Percentiles rank a stretch among this genome's conserved stretches.
phyloP scores from a whole-genome alignment of 768 basidiomycete species.

The Agaricus sinodeliciosus region DNA sequence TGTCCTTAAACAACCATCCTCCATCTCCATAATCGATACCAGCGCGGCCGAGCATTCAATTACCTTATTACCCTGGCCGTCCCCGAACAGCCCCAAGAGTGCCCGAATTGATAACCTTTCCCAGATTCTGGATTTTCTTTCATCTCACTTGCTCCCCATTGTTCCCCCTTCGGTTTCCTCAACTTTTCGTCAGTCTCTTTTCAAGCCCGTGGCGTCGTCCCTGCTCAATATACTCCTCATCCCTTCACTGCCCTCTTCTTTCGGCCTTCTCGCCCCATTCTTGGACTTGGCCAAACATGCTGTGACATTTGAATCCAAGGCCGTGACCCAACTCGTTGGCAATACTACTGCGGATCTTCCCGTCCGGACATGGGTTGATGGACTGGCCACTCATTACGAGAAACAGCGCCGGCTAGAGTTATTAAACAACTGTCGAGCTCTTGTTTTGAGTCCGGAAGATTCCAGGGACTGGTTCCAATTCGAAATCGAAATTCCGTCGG shows the following conservation, averaged over 20 bases:
- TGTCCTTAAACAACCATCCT: slow-evolving; percentile 46
- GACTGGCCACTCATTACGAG: slow-evolving; percentile 72
- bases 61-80: slow-evolving; percentile 39
- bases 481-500: slow-evolving; percentile 27
- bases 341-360: slow-evolving; percentile 41
- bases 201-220: slow-evolving; percentile 51
- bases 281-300: slow-evolving; percentile 50
- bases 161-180: slow-evolving; percentile 42
- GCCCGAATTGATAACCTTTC: slow-evolving; percentile 51
- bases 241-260: slow-evolving; percentile 62
- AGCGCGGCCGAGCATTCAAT: slow-evolving; percentile 37
- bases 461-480: slow-evolving; percentile 33
- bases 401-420: slow-evolving; percentile 62
- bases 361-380: slow-evolving; percentile 64
- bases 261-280: slow-evolving; percentile 54
- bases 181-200: slow-evolving; percentile 49
- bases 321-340: slow-evolving; percentile 43
- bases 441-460: slow-evolving; percentile 41
- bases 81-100: slow-evolving; percentile 28
- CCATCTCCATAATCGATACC: slow-evolving; percentile 30
- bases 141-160: slow-evolving; percentile 45
- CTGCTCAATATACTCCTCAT: slow-evolving; percentile 62
- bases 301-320: slow-evolving; percentile 58
- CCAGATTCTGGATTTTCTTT: slow-evolving; percentile 56
- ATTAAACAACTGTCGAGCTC: slow-evolving; percentile 51